Evolutionary conservation across 495 filamentous ascomycete genomes (phyloP).

Genomic region (Zalerion maritima): DNA sequence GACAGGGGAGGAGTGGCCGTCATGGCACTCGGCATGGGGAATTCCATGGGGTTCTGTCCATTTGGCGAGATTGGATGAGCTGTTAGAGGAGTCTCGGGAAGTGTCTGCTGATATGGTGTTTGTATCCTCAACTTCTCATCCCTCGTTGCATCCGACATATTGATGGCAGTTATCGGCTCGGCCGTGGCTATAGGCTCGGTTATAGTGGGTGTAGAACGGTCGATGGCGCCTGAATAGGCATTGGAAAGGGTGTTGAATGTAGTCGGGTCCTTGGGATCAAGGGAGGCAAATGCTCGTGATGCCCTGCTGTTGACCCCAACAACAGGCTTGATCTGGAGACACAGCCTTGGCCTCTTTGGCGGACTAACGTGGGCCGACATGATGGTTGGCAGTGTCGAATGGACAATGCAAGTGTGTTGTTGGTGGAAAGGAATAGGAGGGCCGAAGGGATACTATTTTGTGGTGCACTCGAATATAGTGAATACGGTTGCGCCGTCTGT

Average conservation of each 20-base stretch:
- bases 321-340: conserved; percentile 50
- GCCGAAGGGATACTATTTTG: not conserved
- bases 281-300: conserved; percentile 18
- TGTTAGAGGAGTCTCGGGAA: conserved; percentile 30
- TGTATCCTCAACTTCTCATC: conserved; percentile 13
- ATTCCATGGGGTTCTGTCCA: conserved; percentile 20
- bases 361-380: conserved; percentile 27
- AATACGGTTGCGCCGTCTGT: not conserved
- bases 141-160: conserved; percentile 13
- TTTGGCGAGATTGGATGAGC: conserved; percentile 27
- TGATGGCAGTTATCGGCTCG: conserved; percentile 26
- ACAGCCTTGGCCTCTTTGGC: conserved; percentile 59
- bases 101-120: conserved; percentile 26
- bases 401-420: not conserved
- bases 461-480: not conserved
- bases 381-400: conserved; percentile 12
- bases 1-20: conserved; percentile 36
- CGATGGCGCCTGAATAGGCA: conserved; percentile 54
- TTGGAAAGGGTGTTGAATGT: conserved; percentile 73
- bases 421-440: not conserved
- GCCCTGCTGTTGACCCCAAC: conserved; percentile 14
- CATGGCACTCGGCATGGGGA: conserved; percentile 30
- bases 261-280: conserved; percentile 56
- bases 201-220: conserved; percentile 43
- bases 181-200: conserved; percentile 18